Base-by-base conservation (phyloP, 1,284 basidiomycete species). In the Neotropicomus parvogracilis region DNA sequence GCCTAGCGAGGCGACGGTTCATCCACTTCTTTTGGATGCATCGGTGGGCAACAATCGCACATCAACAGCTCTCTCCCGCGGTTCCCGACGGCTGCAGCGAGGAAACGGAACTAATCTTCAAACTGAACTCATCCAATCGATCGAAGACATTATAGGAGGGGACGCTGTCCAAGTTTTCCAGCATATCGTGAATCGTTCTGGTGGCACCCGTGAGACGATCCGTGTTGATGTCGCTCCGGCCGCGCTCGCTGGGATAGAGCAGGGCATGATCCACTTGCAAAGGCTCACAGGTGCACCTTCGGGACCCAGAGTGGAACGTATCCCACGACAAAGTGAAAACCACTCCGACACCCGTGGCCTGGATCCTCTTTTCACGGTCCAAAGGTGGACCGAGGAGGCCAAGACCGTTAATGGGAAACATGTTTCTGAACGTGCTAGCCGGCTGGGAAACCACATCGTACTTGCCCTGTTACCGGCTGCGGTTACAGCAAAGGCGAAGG, bases 311-410 rank as follows among this genome's bases (percentile, higher is more conserved):
- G 70, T 83, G n/a, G 83, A 86, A 58, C 71, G 80, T 46, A 68
- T 74, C 14, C 69, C 77, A 20, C 75, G 81, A 44, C 67, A 72
- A 16, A 66, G 74, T 27, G 77, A 78, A 19, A 64, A 65, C 19
- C 73, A 75, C 20, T 60, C 74, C 27, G 77, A 81, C 44, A 70
- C 71, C 27, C 79, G 80, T 29, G 79, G 80, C 26, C 79, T 90
- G 43, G 83, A 88, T 43, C 94, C 94, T 3, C 70, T 91, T 50
- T 70, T 86, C 10, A 97, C 95, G 0, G 65, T 85, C n/a, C 86
- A 90, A 59, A 81, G 95, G 38, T 98, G 95, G 95, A 72, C 79
- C 1, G 94, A 97, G 60, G 95, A 97, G 67, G 81, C 81, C 47
- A 88, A 87, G 58, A 85, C 91, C 44, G 73, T 92, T 13, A 83